Evolutionary conservation across 371 early-diverging fungal genomes (phyloP).

Genomic region (Mortierella sp.): DNA sequence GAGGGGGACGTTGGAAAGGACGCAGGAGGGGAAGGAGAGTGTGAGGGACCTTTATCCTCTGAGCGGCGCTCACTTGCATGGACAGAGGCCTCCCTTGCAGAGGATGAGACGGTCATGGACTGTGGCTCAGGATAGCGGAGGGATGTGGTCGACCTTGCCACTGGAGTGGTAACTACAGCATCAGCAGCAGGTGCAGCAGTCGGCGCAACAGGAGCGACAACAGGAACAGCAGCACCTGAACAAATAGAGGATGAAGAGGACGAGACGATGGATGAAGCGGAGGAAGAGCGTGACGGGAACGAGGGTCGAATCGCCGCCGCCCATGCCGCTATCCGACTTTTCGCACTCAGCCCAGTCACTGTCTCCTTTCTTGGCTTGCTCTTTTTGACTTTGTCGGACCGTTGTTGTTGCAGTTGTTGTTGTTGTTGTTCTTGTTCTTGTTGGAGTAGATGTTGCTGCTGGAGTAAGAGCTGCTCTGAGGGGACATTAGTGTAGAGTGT

Average conservation of each 20-base stretch:
- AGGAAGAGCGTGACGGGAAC: slow-evolving; percentile 11
- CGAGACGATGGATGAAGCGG: background rate
- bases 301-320: slow-evolving; percentile 7
- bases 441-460: background rate
- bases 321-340: too few relatives aligned
- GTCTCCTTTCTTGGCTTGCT: slow-evolving; percentile 22
- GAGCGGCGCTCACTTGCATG: too few relatives aligned
- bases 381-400: background rate
- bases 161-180: too few relatives aligned
- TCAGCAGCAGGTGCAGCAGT: too few relatives aligned
- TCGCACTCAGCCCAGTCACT: slow-evolving; percentile 19
- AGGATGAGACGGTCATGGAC: too few relatives aligned
- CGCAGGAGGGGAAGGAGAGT: background rate
- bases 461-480: background rate
- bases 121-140: too few relatives aligned
- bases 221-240: too few relatives aligned
- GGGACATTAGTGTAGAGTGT: too few relatives aligned
- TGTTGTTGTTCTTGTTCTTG: background rate
- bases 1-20: background rate
- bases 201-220: too few relatives aligned
- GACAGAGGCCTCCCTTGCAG: too few relatives aligned
- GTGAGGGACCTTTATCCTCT: too few relatives aligned
- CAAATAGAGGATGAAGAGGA: background rate
- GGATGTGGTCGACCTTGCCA: too few relatives aligned
- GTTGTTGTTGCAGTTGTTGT: background rate